Conservation (phyloP, 176 grass and related monocot genomes). For the Hyparrhenia diplandra region DNA sequence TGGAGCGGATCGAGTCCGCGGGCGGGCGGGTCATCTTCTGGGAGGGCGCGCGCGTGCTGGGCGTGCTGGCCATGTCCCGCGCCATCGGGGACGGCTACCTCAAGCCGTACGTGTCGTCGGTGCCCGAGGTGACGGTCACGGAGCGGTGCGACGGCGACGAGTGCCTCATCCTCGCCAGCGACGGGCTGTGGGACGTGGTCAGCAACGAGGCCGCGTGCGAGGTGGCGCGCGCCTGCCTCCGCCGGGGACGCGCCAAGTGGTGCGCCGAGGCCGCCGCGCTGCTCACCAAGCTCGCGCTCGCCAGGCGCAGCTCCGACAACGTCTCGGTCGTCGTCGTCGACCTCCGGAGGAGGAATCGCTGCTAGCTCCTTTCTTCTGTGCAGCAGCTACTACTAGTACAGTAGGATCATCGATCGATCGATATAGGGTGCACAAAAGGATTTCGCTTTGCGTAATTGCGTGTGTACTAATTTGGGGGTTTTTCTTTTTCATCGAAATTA, state of each 20-base stretch:
- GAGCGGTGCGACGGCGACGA: constrained; percentile 25
- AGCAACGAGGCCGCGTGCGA: too few species aligned
- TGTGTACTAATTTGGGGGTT: neutral
- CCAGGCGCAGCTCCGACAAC: constrained; percentile 70
- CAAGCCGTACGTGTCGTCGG: constrained; percentile 57
- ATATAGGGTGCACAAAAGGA: neutral
- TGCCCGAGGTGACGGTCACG: constrained; percentile 74
- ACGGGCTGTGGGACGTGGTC: too few species aligned
- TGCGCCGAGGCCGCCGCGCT: constrained; percentile 78
- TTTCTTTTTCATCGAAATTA: neutral
- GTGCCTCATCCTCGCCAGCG: too few species aligned
- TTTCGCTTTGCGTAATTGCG: neutral
- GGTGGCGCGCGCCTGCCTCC: too few species aligned
- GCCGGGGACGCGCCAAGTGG: constrained; percentile 37
- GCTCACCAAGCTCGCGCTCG: constrained; percentile 79
- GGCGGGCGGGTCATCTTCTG: constrained; percentile 90
- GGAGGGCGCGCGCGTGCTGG: constrained; percentile 76
- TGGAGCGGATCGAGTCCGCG: constrained; percentile 56
- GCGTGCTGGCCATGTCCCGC: constrained; percentile 81
- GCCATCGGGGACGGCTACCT: constrained; percentile 76
- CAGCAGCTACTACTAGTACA: too few species aligned
- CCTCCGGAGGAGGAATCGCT: constrained; percentile 27
- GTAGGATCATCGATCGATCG: too few species aligned
- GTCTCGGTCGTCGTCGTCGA: constrained; percentile 75
- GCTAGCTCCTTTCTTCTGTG: too few species aligned